A percentile compares a stretch with the other conserved stretches of the same genome.
Conservation (phyloP, 208 protist genomes). For the Trypanosoma scelopori region DNA sequence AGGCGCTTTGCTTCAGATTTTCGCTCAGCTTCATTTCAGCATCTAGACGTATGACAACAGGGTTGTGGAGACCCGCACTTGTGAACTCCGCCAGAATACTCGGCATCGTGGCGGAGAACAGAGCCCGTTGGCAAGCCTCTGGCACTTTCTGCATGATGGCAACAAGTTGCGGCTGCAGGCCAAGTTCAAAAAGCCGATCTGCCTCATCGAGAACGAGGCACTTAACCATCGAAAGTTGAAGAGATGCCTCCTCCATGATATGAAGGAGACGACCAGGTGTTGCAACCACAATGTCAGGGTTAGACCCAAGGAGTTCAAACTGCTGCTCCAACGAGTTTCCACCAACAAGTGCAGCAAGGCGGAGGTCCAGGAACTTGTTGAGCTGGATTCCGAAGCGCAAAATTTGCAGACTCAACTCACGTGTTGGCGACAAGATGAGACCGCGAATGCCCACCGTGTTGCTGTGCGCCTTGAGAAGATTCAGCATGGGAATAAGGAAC, state of each 20-base stretch:
- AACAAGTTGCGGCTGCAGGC: conserved; percentile 94
- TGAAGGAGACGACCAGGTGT: conserved; percentile 99
- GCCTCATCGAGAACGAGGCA: conserved; percentile 99
- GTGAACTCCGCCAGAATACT: conserved; percentile 97
- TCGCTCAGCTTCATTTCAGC: conserved; percentile 96
- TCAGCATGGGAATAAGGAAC: conserved; percentile 98
- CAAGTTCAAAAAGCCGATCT: conserved; percentile 99
- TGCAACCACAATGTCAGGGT: conserved; percentile 98
- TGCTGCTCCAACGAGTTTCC: conserved; percentile 97
- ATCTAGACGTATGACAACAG: conserved; percentile 97
- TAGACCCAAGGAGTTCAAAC: conserved; percentile 95
- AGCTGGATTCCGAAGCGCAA: conserved; percentile 94
- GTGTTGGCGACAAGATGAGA: conserved; percentile 98
- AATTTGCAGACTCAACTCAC: conserved; percentile 98
- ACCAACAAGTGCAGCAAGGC: conserved; percentile 95
- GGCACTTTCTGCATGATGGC: conserved; percentile 96
- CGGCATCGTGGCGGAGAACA: conserved; percentile 99
- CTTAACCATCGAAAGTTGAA: conserved; percentile 92
- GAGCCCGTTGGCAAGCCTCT: conserved; percentile 92
- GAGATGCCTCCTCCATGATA: conserved; percentile 93
- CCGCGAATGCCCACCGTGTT: conserved; percentile 94
- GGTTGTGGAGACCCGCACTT: conserved; percentile 94
- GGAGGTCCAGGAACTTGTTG: conserved; percentile 92
- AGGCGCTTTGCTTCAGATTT: conserved; percentile 93
- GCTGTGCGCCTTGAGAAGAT: conserved; percentile 91